Evolutionary conservation across 768 basidiomycete genomes (phyloP), one percentile per base, ranked within the genome.

Genomic region (Mycena filopes): DNA sequence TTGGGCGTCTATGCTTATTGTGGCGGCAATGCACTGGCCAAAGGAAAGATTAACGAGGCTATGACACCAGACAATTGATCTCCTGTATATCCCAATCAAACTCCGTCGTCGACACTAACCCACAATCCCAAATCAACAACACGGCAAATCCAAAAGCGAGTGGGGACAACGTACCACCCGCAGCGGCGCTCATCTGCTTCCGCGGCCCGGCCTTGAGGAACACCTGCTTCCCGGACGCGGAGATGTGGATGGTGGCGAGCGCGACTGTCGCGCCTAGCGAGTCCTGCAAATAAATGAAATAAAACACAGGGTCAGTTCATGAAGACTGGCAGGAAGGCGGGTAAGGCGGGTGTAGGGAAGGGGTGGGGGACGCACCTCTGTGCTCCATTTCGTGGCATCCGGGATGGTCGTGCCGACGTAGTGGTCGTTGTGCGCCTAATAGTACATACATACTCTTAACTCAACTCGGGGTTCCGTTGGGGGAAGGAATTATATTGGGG

Each of bases 341-440:
- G n/a, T n/a, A n/a, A n/a, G n/a, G n/a, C n/a, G n/a, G n/a, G n/a
- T n/a, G n/a, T n/a, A n/a, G n/a, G 12, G 33, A 7, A 13, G 10
- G 20, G 23, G n/a, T 23, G 49, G 18, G 36, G 9, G 21, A 23
- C 42, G 23, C 42, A 61, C 65, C 31, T 61, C 50, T 18, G 67
- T 62, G 11, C 29, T 29, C 67, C 67, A 69, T 25, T 69, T 8
- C 7, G 33, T 20, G 3, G 63, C 31, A 48, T 56, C 50, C 10
- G 59, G 59, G 55, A 69, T 61, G n/a, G 63, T 36, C 23, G 63
- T 69, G 38, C 67, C 67, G 38, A 69, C 67, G 46, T n/a, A 69
- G 55, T 69, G 67, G 33, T 69, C 67, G 55, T 69, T 40, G 55
- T 69, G 67, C 7, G 67, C 67, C 65, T 67, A n/a, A 41, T 13